Percentiles rank a stretch among this genome's conserved stretches.
Conservation (phyloP, 2,329 filamentous ascomycete genomes). For the Fusarium transvaalense region DNA sequence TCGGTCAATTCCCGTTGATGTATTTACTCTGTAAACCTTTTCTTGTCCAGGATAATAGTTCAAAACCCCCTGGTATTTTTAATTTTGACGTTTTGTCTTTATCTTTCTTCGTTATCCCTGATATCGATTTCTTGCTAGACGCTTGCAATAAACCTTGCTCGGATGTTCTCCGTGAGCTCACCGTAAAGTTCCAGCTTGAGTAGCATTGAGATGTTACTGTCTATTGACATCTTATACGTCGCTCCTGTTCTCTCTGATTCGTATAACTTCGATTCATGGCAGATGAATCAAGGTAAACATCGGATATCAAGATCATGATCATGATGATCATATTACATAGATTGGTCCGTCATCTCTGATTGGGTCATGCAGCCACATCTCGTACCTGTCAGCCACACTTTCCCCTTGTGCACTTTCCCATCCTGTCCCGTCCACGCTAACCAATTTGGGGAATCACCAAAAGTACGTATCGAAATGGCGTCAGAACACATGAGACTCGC, state of each 20-base stretch:
- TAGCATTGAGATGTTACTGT: background rate
- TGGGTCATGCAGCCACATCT: constrained; percentile 40
- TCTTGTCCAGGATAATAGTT: background rate
- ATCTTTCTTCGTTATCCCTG: background rate
- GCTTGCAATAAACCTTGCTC: constrained; percentile 12
- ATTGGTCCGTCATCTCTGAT: constrained; percentile 18
- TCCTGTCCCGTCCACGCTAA: background rate
- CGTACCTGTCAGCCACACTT: constrained; percentile 34
- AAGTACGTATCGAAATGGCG: constrained; percentile 33
- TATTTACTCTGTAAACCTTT: background rate
- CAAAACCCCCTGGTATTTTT: background rate
- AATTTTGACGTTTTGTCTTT: constrained; percentile 9
- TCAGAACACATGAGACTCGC: constrained; percentile 37
- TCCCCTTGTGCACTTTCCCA: constrained; percentile 12
- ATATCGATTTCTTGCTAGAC: constrained; percentile 2
- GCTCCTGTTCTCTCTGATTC: constrained; percentile 7
- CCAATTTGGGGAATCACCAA: background rate
- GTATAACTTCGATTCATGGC: background rate
- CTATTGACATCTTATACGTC: background rate
- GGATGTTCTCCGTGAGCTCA: constrained; percentile 31
- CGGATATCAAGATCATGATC: constrained; percentile 10
- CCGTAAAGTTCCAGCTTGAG: background rate
- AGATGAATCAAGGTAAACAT: background rate
- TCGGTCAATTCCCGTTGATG: constrained; percentile 43
- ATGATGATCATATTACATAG: constrained; percentile 13